These are phyloP conservation scores for Punctularia strigosozonata DNA, from an alignment of 768 basidiomycete genomes.

Conservation along the genomic window DNA sequence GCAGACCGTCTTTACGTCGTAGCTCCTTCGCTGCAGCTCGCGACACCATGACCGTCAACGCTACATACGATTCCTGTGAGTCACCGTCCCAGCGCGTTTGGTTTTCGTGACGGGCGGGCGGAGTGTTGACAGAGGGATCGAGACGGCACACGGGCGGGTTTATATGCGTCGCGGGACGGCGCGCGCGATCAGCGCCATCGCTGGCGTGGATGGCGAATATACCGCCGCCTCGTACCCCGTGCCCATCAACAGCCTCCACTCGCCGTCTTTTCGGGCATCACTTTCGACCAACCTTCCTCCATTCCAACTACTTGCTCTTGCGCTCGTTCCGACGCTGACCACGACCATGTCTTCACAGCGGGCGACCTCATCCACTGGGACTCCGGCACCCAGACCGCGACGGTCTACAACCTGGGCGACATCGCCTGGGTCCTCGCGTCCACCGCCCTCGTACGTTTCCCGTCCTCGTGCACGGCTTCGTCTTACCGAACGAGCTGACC, in stretches of 20 bases:
- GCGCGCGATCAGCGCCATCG: neutral
- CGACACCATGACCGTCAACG: constrained; percentile 32
- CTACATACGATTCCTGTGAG: constrained; percentile 29
- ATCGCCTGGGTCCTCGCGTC: constrained; percentile 40
- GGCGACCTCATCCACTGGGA: constrained; percentile 23
- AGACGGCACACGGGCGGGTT: constrained; percentile 16
- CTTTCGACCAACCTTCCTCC: neutral
- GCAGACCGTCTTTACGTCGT: too few species aligned
- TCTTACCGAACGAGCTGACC: too few species aligned
- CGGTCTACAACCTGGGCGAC: constrained; percentile 49
- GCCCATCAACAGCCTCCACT: neutral
- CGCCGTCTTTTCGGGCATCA: constrained; percentile 1
- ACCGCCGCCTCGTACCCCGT: neutral
- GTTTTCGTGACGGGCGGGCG: neutral
- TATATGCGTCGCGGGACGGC: neutral
- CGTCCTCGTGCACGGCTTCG: too few species aligned
- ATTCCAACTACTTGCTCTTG: neutral
- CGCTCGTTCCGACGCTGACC: too few species aligned
- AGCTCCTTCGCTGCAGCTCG: too few species aligned
- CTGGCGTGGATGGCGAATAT: neutral
- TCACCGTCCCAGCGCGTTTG: neutral
- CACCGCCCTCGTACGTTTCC: neutral
- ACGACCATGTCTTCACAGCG: constrained; percentile 22
- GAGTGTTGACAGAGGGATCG: constrained; percentile 11
- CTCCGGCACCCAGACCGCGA: constrained; percentile 11